Evolutionary conservation across 2,329 filamentous ascomycete species (phyloP).

Genomic region (Colletotrichum sp.): DNA sequence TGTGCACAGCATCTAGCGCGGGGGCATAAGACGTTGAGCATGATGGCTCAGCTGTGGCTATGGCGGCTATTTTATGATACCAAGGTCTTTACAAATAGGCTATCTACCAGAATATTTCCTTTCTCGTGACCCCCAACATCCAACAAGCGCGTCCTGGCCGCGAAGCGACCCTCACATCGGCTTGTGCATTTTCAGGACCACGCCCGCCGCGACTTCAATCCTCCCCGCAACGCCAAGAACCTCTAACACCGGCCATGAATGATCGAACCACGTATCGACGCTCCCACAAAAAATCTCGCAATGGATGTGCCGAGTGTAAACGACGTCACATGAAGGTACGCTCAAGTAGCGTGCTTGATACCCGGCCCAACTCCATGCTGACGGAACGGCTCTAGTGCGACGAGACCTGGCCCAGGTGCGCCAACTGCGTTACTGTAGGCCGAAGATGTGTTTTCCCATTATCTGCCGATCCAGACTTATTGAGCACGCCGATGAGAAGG

Average conservation of each 20-base stretch:
- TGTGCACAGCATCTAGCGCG: not conserved
- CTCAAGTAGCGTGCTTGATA: not conserved
- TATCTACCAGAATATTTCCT: not conserved
- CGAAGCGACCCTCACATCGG: not conserved
- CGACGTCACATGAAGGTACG: conserved; percentile 35
- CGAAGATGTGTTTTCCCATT: conserved; percentile 28
- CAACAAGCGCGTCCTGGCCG: not conserved
- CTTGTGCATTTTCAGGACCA: not conserved
- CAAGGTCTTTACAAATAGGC: not conserved
- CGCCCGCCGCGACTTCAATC: not conserved
- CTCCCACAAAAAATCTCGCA: conserved; percentile 35
- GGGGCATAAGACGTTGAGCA: not conserved
- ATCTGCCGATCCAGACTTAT: not conserved
- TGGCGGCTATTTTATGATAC: not conserved
- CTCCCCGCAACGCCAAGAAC: not conserved
- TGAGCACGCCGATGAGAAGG: not conserved
- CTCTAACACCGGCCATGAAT: not conserved
- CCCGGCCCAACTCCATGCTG: not conserved
- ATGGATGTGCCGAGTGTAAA: conserved; percentile 35
- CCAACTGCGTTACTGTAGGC: conserved; percentile 30
- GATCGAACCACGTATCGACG: not conserved
- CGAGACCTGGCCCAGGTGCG: conserved; percentile 30
- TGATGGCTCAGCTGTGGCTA: not conserved
- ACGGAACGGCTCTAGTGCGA: conserved; percentile 25
- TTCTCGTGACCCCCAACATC: not conserved